Base-by-base conservation (phyloP, 345 rosid genomes). In the Salix caprea region DNA sequence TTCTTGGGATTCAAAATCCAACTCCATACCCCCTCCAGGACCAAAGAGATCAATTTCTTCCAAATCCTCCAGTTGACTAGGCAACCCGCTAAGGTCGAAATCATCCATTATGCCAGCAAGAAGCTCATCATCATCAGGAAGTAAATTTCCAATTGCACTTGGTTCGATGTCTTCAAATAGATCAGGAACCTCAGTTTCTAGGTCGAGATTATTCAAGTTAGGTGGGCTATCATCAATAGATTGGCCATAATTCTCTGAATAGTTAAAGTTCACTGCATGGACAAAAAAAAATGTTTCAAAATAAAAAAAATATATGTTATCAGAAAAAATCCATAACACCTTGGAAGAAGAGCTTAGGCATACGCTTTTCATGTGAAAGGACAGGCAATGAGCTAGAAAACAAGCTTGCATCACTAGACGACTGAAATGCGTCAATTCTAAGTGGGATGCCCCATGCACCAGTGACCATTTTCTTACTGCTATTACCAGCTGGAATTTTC, bases 321-420 rank as follows among this genome's bases (percentile, higher is more conserved):
- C 1, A 40, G 24, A 16, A 48, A 16, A 15, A 52, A 65, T 69
- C 66, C 61, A 23, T 15, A 65, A 48, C 42, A 74, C 36, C 48
- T 79, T 24, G 19, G 64, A 30, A 74, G 44, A 78, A 74, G 23
- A 75, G 73, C 56, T 46, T 26, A 79, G 23, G 74, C 91, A 46
- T 87, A 92, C 97, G 65, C 74, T 91, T 90, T 76, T 89, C 91
- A 83, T 86, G 92, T 36, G 90, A 90, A 72, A 94, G 91, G 75
- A 90, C 92, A 37, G 97, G 98, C 75, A 94, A 74, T 16, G 98
- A 94, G 83, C 86, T 86, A 14, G 98, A 94, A 83, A 94, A 94
- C 80, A 94, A 75, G 86, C 89, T 78, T 65, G 92, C 90, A 83
- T 94, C 97, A 77, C 65, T 83, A 23, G 92, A 82, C 19, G 92